Evolutionary conservation across 2,329 filamentous ascomycete genomes (phyloP), one percentile per base, ranked within the genome.

Genomic region (Talaromyces atroroseus): DNA sequence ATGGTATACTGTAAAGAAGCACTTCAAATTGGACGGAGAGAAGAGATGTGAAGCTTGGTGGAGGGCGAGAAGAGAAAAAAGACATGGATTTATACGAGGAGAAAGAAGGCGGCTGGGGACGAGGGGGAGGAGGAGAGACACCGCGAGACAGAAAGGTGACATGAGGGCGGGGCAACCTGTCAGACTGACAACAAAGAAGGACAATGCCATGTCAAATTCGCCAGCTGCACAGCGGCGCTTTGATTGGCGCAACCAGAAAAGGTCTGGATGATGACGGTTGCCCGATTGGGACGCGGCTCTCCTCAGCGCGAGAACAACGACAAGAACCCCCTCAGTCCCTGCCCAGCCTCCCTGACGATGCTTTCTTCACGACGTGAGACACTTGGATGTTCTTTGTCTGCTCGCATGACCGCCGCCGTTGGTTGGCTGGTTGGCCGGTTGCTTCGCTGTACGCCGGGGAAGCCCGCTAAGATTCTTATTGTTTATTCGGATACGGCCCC

Each of bases 331-430:
- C 5, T 36, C 32, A 36, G 16, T 10, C 21, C 10, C 5, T 18
- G n/a, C 32, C 42, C 42, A 53, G 51, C 51, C 42, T 24, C 56
- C 57, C 40, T 44, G 8, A n/a, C n/a, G 18, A 18, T 8, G 8
- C 10, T 44, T 55, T 49, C 56, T 52, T 18, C 40, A 44, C 8
- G 1, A 21, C 23, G 8, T n/a, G 18, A 44, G 7, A 16, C 38
- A 20, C n/a, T n/a, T n/a, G n/a, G n/a, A n/a, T n/a, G n/a, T 48
- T 52, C 23, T 53, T 54, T 58, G 49, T 52, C 49, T 53, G 44
- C 56, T 52, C 40, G 23, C 18, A 44, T 44, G 40, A 23, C 40
- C 20, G 8, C 18, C 40, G 18, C 32, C 32, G 14, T 14, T 16
- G 32, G 32, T 36, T 36, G 32, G 32, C 12, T 16, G 32, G 12